Evolutionary conservation across 2,329 filamentous ascomycete genomes (phyloP), one percentile per base, ranked within the genome.

Genomic region (Cladophialophora chaetospira): DNA sequence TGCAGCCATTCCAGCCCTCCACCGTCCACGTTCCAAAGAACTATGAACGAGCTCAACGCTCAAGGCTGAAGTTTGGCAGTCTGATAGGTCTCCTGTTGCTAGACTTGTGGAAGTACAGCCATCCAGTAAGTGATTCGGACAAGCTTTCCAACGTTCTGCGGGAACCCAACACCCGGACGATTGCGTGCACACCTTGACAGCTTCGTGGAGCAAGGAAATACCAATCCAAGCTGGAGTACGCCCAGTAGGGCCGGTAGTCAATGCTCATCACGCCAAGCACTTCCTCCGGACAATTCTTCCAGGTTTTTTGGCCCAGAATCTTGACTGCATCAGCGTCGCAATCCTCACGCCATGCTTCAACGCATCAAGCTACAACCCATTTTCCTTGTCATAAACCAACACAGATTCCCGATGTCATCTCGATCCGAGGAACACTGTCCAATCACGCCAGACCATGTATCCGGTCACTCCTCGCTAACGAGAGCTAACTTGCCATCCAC

Each of bases 331-430:
- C 13, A 15, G 36, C 17, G 13, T 40, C 8, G n/a, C n/a, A n/a
- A n/a, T n/a, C 9, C 11, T 13, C 42, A n/a, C 26, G 42, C 42
- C 13, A 28, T 13, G 21, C 23, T 28, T 28, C 23, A 23, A 13
- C 21, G 23, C 10, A 9, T 6, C 42, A 1, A 8, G n/a, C 42
- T 28, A 19, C 36, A 40, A 44, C 23, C 19, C 3, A 8, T 28
- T 44, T 44, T 33, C 8, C 42, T 44, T 44, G 42, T 25, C 42
- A 44, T 44, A 44, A 44, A 21, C 42, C 26, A 25, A 11, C 42
- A 28, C 23, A 26, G 42, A 15, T 1, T 25, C 23, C 19, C 42
- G 19, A 28, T 44, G 42, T 28, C 19, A 42, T 28, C 23, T 44
- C 21, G 21, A 44, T 28, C 10, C 42, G 19, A 25, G 10, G 23